Percentiles rank a stretch among this genome's conserved stretches.
phyloP scores from a whole-genome alignment of 352 stramenopile species.

The Halophytophthora polymorphica region DNA sequence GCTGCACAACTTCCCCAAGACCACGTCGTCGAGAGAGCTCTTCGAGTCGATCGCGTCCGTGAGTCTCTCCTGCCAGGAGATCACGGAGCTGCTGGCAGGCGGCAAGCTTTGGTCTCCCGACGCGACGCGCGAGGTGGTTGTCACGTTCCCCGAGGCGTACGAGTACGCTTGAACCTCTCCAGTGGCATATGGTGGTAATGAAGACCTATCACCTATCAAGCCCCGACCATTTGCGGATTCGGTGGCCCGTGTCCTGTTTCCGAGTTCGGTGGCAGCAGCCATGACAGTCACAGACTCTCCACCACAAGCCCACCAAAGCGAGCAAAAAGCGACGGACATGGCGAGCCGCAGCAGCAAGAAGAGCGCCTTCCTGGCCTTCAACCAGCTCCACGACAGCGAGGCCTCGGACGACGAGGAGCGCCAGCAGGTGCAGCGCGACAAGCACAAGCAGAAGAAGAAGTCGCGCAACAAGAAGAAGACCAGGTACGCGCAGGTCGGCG shows the following conservation, averaged over 20 bases:
- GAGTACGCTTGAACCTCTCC: constrained; percentile 21
- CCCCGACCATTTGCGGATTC: too few relatives aligned
- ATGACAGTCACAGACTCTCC: too few relatives aligned
- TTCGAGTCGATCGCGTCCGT: constrained; percentile 66
- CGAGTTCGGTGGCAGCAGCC: constrained; percentile 5
- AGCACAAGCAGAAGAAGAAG: constrained; percentile 77
- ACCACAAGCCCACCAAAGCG: constrained; percentile 7
- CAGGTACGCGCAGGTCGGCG: constrained; percentile 33
- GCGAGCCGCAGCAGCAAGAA: constrained; percentile 42
- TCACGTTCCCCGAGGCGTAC: constrained; percentile 80
- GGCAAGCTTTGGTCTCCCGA: constrained; percentile 79
- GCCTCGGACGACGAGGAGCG: constrained; percentile 52
- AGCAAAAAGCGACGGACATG: constrained; percentile 18
- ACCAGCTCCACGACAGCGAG: constrained; percentile 40
- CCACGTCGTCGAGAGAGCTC: constrained; percentile 51
- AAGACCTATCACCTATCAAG: background rate
- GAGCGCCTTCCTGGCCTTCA: constrained; percentile 71
- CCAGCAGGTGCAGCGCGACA: constrained; percentile 45
- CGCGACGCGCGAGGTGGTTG: constrained; percentile 43
- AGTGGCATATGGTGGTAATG: too few relatives aligned
- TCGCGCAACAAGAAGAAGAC: constrained; percentile 73
- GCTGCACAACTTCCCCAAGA: constrained; percentile 71
- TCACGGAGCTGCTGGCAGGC: constrained; percentile 61
- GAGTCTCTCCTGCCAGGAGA: constrained; percentile 66
- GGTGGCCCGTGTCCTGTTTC: too few relatives aligned